Conservation (phyloP, 495 filamentous ascomycete species). For the Hypoxylon rickii region DNA sequence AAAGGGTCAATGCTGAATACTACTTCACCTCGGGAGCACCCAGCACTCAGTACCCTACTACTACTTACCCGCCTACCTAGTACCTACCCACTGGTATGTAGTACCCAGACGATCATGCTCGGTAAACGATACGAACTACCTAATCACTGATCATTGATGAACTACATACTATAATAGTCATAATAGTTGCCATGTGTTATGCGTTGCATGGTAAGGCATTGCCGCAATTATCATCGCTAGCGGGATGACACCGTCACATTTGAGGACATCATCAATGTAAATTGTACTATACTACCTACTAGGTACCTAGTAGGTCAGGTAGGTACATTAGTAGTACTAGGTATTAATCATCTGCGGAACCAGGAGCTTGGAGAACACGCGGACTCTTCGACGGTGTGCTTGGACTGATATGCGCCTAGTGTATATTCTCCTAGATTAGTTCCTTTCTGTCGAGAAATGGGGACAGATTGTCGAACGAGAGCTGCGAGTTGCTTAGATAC, state of each 20-base stretch:
- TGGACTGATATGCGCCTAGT: no score
- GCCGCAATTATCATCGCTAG: conserved; percentile 30
- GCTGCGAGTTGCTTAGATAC: no score
- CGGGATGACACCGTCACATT: conserved; percentile 37
- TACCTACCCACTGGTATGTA: conserved; percentile 14
- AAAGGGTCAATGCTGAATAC: not conserved
- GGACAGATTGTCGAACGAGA: conserved; percentile 1
- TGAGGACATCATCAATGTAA: conserved; percentile 24
- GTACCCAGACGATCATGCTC: no score
- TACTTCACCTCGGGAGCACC: no score
- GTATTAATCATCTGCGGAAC: conserved; percentile 27
- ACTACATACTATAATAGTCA: no score
- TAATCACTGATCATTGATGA: no score
- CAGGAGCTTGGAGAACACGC: conserved; percentile 6
- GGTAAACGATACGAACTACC: conserved; percentile 11
- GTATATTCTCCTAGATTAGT: not conserved
- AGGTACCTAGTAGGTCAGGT: conserved; percentile 3
- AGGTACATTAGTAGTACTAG: no score
- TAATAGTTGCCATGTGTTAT: conserved; percentile 34
- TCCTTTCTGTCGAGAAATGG: not conserved
- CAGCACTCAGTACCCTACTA: no score
- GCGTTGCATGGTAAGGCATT: conserved; percentile 35
- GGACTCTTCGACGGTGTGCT: no score
- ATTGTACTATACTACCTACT: no score
- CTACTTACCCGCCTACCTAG: no score